phyloP scores from a whole-genome alignment of 2,329 filamentous ascomycete genomes.

The Gyromitra esculenta region DNA sequence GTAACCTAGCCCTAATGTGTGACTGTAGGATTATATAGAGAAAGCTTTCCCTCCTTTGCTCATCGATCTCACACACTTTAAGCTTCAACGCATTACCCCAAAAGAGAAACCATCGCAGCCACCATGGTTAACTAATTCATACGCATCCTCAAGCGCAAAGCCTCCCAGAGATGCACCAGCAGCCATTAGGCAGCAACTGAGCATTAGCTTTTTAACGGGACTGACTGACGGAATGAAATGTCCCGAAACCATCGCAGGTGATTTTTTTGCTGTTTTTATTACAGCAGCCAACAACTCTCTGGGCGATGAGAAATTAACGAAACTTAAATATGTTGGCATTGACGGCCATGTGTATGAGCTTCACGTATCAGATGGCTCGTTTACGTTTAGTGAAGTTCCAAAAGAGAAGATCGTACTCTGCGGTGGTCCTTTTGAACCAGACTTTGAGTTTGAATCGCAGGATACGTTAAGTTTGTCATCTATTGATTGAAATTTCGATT shows the following conservation, averaged over 20 bases:
- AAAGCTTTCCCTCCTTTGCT: slow-evolving; percentile 18
- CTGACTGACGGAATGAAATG: slow-evolving; percentile 23
- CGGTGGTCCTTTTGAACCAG: slow-evolving; percentile 6
- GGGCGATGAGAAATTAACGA: slow-evolving; percentile 4
- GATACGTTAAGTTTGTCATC: slow-evolving; percentile 15
- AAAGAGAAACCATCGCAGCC: slow-evolving; percentile 8
- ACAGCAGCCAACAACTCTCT: slow-evolving; percentile 9
- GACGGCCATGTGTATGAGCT: slow-evolving; percentile 30
- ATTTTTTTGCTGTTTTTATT: slow-evolving; percentile 33
- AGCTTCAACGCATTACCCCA: slow-evolving; percentile 22
- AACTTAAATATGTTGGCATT: slow-evolving; percentile 36
- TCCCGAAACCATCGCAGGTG: slow-evolving; percentile 29
- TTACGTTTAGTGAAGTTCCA: slow-evolving; percentile 30
- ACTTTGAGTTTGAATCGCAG: background rate
- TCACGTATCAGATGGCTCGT: slow-evolving; percentile 17
- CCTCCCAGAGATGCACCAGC: slow-evolving; percentile 10
- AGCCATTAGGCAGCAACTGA: slow-evolving; percentile 13
- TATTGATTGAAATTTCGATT: background rate
- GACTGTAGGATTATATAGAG: slow-evolving; percentile 18
- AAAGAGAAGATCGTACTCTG: background rate
- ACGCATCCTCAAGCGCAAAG: background rate
- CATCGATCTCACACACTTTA: slow-evolving; percentile 33
- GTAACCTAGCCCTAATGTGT: background rate
- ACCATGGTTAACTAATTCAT: background rate
- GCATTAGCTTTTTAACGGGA: slow-evolving; percentile 26